phyloP scores from a whole-genome alignment of 2,329 filamentous ascomycete species.

The Alternaria sp. region DNA sequence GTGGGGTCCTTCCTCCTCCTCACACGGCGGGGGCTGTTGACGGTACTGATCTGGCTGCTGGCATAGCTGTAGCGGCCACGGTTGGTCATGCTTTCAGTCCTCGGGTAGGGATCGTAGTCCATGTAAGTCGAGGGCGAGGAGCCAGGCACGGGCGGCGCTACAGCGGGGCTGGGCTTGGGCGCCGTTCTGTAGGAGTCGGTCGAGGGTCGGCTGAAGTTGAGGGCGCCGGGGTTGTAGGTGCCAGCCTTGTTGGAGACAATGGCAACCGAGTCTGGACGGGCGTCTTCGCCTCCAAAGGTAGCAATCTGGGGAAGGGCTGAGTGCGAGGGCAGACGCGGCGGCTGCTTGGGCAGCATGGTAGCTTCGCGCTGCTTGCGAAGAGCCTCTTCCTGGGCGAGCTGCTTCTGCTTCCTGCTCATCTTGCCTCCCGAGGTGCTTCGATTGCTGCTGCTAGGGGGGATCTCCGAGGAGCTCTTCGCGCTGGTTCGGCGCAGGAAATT shows the following conservation, averaged over 20 bases:
- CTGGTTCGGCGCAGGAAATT: conserved; percentile 50
- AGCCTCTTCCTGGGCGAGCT: conserved; percentile 60
- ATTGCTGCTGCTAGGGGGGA: conserved; percentile 26
- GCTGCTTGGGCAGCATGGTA: conserved; percentile 64
- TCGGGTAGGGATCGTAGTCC: conserved; percentile 77
- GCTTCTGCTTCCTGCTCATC: conserved; percentile 67
- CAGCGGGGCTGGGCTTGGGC: conserved; percentile 28
- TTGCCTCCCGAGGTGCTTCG: conserved; percentile 47
- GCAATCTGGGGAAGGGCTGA: conserved; percentile 61
- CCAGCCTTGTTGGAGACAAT: conserved; percentile 67
- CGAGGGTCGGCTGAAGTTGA: conserved; percentile 51
- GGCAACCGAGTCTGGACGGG: conserved; percentile 68
- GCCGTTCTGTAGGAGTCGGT: conserved; percentile 53
- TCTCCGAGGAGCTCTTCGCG: conserved; percentile 36
- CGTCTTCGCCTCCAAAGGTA: conserved; percentile 69
- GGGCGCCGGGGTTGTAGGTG: conserved; percentile 37
- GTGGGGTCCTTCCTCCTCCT: conserved; percentile 96
- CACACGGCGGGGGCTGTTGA: conserved; percentile 91
- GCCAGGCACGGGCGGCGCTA: conserved; percentile 63
- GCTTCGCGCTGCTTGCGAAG: conserved; percentile 65
- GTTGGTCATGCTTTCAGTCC: conserved; percentile 94
- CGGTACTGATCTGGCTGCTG: conserved; percentile 85
- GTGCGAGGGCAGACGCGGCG: conserved; percentile 65
- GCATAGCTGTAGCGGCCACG: conserved; percentile 96
- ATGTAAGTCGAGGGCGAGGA: conserved; percentile 55